Evolutionary conservation across 2,329 filamentous ascomycete genomes (phyloP), one percentile per base, ranked within the genome.

Genomic region (Coccinonectria pachysandricola): DNA sequence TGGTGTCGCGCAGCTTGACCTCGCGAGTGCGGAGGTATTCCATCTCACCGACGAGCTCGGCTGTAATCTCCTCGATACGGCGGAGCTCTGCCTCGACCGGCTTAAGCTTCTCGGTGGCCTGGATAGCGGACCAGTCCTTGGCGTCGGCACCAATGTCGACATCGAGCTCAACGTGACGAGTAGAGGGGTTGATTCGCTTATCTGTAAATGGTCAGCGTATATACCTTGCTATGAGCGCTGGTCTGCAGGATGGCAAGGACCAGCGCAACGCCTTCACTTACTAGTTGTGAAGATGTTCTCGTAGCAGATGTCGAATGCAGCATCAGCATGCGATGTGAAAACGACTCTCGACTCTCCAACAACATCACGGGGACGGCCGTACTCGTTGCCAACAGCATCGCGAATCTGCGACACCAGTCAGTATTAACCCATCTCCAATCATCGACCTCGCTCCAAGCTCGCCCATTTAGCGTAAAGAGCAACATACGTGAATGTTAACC

Each of bases 81-180:
- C 87, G 79, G 50, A 98, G 73, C 57, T 96, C 91, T 11, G 84
- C 86, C 64, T 98, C 91, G 46, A 95, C 75, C 24, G 91, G 91
- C 72, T 94, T 93, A 46, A 98, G 77, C 70, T 96, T 96, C 73
- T 98, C 91, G 38, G 79, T 82, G 31, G 85, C 85, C 62, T 95
- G 86, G 54, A 96, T 92, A 45, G 85, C 85, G 40, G 79, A 86
- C 91, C 91, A 98, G 64, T 98, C 91, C 59, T 93, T 93, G 40
- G 91, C 91, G 57, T 95, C 87, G 58, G 87, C 87, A 48, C 87
- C 87, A 48, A 95, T 93, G 57, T 95, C 87, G 53, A 95, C 81
- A 59, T 94, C 87, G 47, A 95, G 80, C 62, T 94, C 87, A 42
- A 95, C 60, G 54, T 80, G 71, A 41, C 86, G 82, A 50, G 56